Evolutionary conservation across 257 asterid genomes (phyloP).

Genomic region (Voacanga thouarsii): DNA sequence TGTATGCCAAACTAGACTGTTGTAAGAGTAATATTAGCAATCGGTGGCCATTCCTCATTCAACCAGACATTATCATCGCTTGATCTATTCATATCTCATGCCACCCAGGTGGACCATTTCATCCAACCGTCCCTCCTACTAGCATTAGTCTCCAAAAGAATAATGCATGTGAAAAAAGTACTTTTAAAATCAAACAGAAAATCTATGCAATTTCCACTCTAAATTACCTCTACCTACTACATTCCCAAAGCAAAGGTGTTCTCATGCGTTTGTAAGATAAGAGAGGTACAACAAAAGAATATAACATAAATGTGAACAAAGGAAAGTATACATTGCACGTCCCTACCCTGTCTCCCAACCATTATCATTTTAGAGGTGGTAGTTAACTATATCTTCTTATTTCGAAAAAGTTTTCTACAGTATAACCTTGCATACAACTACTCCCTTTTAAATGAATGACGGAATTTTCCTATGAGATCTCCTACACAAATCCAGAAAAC

Average conservation of each 20-base stretch:
- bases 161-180: background rate
- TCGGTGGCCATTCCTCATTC: background rate
- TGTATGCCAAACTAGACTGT: background rate
- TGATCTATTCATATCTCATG: background rate
- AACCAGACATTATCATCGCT: background rate
- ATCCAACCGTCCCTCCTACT: background rate
- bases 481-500: no score
- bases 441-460: no score
- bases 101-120: constrained; percentile 1
- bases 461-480: no score
- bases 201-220: background rate
- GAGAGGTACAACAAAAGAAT: no score
- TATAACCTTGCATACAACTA: no score
- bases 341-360: no score
- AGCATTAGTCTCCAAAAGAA: background rate
- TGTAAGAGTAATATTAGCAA: background rate
- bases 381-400: no score
- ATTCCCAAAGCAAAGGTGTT: no score
- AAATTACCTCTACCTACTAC: background rate
- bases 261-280: no score
- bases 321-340: no score
- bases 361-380: no score
- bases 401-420: no score
- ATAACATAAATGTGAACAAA: background rate
- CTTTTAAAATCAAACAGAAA: background rate